These are phyloP conservation scores for Trichophyton mentagrophytes DNA, from an alignment of 2,329 filamentous ascomycete genomes.

Conservation along the genomic window DNA sequence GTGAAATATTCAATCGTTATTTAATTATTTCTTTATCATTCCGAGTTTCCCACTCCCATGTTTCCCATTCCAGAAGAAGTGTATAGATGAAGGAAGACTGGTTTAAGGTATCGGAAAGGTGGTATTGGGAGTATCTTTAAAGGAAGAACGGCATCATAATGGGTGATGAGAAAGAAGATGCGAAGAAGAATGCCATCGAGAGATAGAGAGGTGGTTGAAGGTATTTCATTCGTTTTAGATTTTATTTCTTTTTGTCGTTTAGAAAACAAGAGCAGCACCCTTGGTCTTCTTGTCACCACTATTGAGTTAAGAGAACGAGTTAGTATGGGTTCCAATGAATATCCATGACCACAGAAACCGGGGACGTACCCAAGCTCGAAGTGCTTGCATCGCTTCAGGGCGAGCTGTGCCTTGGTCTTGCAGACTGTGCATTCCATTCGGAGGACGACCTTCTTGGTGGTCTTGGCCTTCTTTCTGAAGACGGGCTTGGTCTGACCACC, in stretches of 20 bases:
- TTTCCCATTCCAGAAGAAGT: not conserved
- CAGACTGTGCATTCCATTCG: slow-evolving; percentile 93
- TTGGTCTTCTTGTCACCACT: slow-evolving; percentile 99
- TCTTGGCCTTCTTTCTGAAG: slow-evolving; percentile 99
- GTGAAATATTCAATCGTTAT: not conserved
- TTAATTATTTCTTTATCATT: not conserved
- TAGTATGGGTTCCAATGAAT: not conserved
- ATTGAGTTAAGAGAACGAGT: slow-evolving; percentile 20
- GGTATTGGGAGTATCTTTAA: not conserved
- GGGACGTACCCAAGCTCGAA: slow-evolving; percentile 90
- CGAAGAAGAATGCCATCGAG: not conserved
- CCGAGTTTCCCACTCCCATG: not conserved
- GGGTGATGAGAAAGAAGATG: not conserved
- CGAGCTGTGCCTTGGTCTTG: slow-evolving; percentile 97
- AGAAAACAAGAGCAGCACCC: slow-evolving; percentile 99
- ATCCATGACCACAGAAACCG: no score
- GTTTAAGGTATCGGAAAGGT: not conserved
- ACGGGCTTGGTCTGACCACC: slow-evolving; percentile 99
- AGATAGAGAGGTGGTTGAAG: not conserved
- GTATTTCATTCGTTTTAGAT: slow-evolving; percentile 2
- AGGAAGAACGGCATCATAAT: not conserved
- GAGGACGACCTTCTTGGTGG: slow-evolving; percentile 99
- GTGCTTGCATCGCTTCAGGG: slow-evolving; percentile 99
- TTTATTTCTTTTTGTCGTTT: slow-evolving; percentile 40
- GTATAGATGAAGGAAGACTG: not conserved